phyloP scores from a whole-genome alignment of 2,329 filamentous ascomycete species.

The Fusarium heterosporum region DNA sequence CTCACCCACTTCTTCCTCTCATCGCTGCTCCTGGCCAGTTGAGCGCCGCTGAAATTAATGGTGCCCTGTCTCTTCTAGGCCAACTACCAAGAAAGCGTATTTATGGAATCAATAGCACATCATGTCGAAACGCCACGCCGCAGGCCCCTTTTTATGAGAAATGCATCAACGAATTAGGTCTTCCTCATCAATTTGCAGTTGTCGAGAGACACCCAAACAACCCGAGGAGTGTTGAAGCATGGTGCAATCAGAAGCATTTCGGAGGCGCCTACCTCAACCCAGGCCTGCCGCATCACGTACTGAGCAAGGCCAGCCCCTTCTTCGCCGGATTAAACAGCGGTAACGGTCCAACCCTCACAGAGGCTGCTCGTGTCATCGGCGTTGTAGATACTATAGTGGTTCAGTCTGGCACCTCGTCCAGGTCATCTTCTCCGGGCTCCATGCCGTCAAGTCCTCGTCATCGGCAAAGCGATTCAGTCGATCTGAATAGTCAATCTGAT shows the following conservation, averaged over 20 bases:
- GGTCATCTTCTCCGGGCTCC: slow-evolving; percentile 60
- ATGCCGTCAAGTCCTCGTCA: slow-evolving; percentile 62
- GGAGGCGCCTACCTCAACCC: slow-evolving; percentile 86
- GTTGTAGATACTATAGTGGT: slow-evolving; percentile 85
- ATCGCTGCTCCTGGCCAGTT: slow-evolving; percentile 88
- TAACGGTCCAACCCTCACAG: slow-evolving; percentile 71
- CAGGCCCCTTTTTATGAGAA: slow-evolving; percentile 89
- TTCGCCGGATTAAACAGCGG: slow-evolving; percentile 64
- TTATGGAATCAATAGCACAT: slow-evolving; percentile 80
- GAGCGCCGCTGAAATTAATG: slow-evolving; percentile 87
- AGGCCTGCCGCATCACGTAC: slow-evolving; percentile 70
- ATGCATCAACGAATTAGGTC: slow-evolving; percentile 82
- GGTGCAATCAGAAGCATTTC: slow-evolving; percentile 79
- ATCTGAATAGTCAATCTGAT: slow-evolving; percentile 48
- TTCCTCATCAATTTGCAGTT: slow-evolving; percentile 83
- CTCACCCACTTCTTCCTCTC: slow-evolving; percentile 83
- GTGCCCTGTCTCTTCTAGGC: slow-evolving; percentile 80
- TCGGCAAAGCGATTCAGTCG: slow-evolving; percentile 47
- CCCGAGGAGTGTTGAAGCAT: slow-evolving; percentile 74
- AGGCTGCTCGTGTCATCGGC: slow-evolving; percentile 81
- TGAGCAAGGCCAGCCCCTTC: slow-evolving; percentile 67
- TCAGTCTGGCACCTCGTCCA: slow-evolving; percentile 57
- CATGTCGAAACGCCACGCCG: slow-evolving; percentile 71
- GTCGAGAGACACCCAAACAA: slow-evolving; percentile 77
- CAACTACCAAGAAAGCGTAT: slow-evolving; percentile 83